Base-by-base conservation (phyloP, 345 rosid species). In the Populus davidiana region DNA sequence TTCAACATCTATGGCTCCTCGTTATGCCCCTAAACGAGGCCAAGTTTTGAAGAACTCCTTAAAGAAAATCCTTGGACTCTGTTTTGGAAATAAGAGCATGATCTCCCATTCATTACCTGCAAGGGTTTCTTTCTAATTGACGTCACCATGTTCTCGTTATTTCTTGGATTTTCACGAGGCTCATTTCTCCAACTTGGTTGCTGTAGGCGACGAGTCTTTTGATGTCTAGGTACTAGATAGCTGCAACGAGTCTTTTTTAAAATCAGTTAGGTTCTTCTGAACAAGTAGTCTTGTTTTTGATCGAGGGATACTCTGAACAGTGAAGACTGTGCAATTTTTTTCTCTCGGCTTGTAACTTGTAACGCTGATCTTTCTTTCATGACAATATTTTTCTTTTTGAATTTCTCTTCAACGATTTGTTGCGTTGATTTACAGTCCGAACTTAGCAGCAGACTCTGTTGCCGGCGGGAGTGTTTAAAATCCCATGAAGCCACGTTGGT, bases 11-110 rank as follows among this genome's bases (percentile, higher is more conserved):
- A n/a, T 64, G 41, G 77, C 47, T 41, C 84, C 86, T 14, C 69
- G 88, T 75, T 62, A 79, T 80, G 81, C 87, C 67, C 92, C 92
- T 16, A 80, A 43, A 72, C 81, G 92, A 14, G 92, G 92, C 69
- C 54, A 44, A 43, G 92, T 89, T 50, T 83, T 89, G 1, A 89
- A 25, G 77, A 83, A 61, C 23, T 81, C 73, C 50, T 36, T 87
- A 54, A 78, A 70, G 72, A 70, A 18, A 39, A 74, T 50, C 18
- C 74, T 64, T 68, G 67, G 77, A 70, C 67, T 77, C 74, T 83
- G 27, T 27, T 54, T 77, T 77, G 36, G 47, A 44, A 27, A 66
- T 18, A 20, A 49, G 69, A 63, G 63, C 33, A 9, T 33, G 36
- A 33, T 18, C 27, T 27, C 27, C 27, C 27, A 27, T 27, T 27